Percentiles rank a stretch among this genome's conserved stretches.
Evolutionary conservation across 345 rosid genomes (phyloP).

Genomic region (Linum lewisii): DNA sequence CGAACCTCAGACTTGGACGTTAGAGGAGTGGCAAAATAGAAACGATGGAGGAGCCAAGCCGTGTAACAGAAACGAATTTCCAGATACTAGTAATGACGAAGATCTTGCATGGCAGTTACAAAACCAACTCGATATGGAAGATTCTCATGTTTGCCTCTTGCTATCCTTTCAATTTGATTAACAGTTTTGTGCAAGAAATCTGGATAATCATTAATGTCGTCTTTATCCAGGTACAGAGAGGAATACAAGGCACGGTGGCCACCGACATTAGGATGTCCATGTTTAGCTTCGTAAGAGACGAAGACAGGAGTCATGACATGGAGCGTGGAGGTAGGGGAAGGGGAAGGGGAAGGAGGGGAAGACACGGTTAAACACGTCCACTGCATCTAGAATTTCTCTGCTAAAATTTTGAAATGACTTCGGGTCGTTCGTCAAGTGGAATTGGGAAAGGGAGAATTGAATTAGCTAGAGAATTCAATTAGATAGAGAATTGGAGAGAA

Average conservation of each 20-base stretch:
- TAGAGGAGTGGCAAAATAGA: conserved; percentile 68
- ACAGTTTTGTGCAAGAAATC: background rate
- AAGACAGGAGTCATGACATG: conserved; percentile 16
- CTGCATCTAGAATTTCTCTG: too few relatives aligned
- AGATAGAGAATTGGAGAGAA: too few relatives aligned
- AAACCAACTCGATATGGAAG: conserved; percentile 69
- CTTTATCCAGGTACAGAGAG: conserved; percentile 36
- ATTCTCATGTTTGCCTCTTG: conserved; percentile 40
- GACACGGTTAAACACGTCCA: conserved; percentile 1
- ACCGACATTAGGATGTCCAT: conserved; percentile 59
- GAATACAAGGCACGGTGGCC: conserved; percentile 34
- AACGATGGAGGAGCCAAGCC: conserved; percentile 33
- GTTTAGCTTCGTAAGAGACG: conserved; percentile 58
- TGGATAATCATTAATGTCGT: conserved; percentile 4
- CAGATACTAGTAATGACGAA: conserved; percentile 50
- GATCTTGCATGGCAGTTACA: conserved; percentile 84
- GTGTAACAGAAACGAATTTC: conserved; percentile 21
- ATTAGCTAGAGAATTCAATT: too few relatives aligned
- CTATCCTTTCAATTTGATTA: background rate
- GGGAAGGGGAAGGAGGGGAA: conserved; percentile 33
- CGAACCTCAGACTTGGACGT: conserved; percentile 36
- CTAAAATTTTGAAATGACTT: too few relatives aligned
- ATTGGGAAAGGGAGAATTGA: too few relatives aligned
- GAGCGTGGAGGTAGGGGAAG: conserved; percentile 52
- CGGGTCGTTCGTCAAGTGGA: too few relatives aligned